Evolutionary conservation across 2,329 filamentous ascomycete genomes (phyloP), one percentile per base, ranked within the genome.

Genomic region (Phyllosticta ampelicida): DNA sequence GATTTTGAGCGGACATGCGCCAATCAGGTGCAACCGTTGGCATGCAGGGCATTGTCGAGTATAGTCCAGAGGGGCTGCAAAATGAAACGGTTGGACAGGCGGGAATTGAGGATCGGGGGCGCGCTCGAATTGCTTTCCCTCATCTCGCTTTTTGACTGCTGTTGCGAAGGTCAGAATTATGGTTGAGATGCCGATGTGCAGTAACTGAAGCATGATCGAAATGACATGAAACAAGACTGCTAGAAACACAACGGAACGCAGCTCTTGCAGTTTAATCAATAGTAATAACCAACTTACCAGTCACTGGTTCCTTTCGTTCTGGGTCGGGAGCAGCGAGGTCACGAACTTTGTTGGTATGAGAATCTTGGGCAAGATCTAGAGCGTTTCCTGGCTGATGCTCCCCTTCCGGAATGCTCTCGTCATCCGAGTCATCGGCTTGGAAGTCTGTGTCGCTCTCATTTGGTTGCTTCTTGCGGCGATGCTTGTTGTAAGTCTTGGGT

Each of bases 1-100:
- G 5, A 76, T 62, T 66, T 84, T 85, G 29, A 86, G 71, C 9
- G 79, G 80, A 65, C 85, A 88, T 49, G 76, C 74, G n/a, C 84
- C 84, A 11, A 72, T 66, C 1, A 74, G 68, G 66, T 87, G 85
- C n/a, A 65, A 60, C 20, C 74, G 71, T 44, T 70, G 68, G 68
- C 85, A 87, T 11, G 78, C 80, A 1, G 73, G 67, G 63, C 85
- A 87, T 19, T 64, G 48, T 10, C 55, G 59, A 9, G 59, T 57
- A 19, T 64, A 64, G 56, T 49, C 60, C 49, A 55, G 63, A 61
- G 52, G 65, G 60, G 48, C 62, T 19, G 55, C 64, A 48, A 26
- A 65, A 63, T 29, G 68, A 65, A 23, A 68, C 54, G 10, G 66
- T 65, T 3, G 66, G 63, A 28, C 66, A 65, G 18, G 69, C 54